Conservation (phyloP, 1,284 basidiomycete species). For the Cutaneotrichosporon arboriforme region DNA sequence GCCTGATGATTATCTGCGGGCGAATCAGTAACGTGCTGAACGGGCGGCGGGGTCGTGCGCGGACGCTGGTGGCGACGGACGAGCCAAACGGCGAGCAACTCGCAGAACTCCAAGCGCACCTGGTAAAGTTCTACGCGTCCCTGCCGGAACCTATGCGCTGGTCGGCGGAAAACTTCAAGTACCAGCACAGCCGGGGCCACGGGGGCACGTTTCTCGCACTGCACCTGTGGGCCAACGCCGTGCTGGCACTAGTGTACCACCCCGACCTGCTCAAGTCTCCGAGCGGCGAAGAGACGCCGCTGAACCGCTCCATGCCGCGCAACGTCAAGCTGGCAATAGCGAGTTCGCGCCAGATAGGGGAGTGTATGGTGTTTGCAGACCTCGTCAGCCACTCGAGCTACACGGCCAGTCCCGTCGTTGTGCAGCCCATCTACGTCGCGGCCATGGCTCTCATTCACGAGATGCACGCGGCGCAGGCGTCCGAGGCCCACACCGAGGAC, state of each 20-base stretch:
- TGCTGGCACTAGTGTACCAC: constrained; percentile 49
- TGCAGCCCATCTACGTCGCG: constrained; percentile 44
- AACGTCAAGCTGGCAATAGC: constrained; percentile 46
- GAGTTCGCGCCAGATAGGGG: constrained; percentile 47
- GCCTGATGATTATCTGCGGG: constrained; percentile 50
- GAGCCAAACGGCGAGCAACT: constrained; percentile 37
- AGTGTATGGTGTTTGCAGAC: constrained; percentile 49
- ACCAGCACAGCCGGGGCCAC: constrained; percentile 45
- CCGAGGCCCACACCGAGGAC: neutral
- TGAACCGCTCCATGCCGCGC: constrained; percentile 45
- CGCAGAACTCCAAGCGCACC: constrained; percentile 44
- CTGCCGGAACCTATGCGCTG: constrained; percentile 47
- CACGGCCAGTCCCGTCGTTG: constrained; percentile 32
- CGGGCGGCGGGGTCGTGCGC: constrained; percentile 43
- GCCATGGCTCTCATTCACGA: constrained; percentile 48
- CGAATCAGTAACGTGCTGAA: constrained; percentile 49
- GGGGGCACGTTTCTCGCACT: constrained; percentile 39
- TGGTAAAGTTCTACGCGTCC: constrained; percentile 46
- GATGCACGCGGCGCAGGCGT: constrained; percentile 34
- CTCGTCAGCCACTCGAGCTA: constrained; percentile 37
- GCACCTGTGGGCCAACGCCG: constrained; percentile 48
- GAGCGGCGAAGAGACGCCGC: constrained; percentile 46
- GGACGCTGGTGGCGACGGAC: constrained; percentile 42
- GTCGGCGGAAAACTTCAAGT: constrained; percentile 49
- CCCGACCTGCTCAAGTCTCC: constrained; percentile 48